These are phyloP conservation scores for Ramalina peruviana DNA, from an alignment of 495 filamentous ascomycete genomes.

Conservation along the genomic window DNA sequence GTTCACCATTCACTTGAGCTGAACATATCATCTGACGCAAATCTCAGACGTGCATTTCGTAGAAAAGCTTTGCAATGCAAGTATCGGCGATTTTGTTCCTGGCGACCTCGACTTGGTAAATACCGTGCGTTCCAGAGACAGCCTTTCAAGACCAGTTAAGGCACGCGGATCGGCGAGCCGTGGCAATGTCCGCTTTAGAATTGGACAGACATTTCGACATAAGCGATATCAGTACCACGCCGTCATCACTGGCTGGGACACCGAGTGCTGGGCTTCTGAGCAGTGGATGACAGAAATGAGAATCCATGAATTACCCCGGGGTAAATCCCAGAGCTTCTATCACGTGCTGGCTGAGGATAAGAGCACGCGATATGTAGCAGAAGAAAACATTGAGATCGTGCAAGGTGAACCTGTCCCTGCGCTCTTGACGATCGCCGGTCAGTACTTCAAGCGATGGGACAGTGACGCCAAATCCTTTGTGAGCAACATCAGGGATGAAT, in stretches of 20 bases:
- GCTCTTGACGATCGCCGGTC: conserved; percentile 60
- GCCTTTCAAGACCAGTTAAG: conserved; percentile 40
- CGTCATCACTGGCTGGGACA: conserved; percentile 79
- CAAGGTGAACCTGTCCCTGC: conserved; percentile 34
- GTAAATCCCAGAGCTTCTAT: conserved; percentile 69
- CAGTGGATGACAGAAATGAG: conserved; percentile 46
- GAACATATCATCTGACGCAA: too few relatives aligned
- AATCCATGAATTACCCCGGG: conserved; percentile 45
- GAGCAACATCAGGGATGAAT: conserved; percentile 74
- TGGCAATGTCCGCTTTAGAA: conserved; percentile 44
- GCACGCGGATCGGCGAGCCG: conserved; percentile 23
- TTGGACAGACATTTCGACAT: conserved; percentile 80
- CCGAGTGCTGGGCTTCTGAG: conserved; percentile 38
- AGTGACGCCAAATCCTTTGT: conserved; percentile 50
- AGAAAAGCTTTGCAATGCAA: conserved; percentile 48
- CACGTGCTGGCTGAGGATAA: conserved; percentile 68
- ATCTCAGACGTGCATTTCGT: conserved; percentile 45
- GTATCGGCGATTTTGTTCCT: conserved; percentile 32
- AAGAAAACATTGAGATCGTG: conserved; percentile 70
- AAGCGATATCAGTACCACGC: conserved; percentile 66
- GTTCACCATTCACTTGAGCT: too few relatives aligned
- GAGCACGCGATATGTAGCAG: conserved; percentile 62
- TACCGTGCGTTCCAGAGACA: conserved; percentile 46
- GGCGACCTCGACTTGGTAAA: conserved; percentile 39
- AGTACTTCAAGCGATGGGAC: conserved; percentile 85